Base-by-base conservation (phyloP, 129 eudicot species). In the Centella asiatica region DNA sequence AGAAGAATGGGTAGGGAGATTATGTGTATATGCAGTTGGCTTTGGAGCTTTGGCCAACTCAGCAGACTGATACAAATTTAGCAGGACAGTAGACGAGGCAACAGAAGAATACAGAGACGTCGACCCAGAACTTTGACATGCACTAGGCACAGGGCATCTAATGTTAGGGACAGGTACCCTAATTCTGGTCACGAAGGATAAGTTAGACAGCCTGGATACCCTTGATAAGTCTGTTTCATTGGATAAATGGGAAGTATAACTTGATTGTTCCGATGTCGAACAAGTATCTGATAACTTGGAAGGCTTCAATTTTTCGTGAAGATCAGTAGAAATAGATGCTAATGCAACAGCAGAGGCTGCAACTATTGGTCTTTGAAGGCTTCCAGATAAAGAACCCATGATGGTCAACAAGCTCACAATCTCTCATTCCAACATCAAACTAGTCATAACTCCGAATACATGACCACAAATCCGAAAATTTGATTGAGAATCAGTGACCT, bases 341-440 rank as follows among this genome's bases (percentile, higher is more conserved):
- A 83, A 60, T 11, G 96, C 96, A 71, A 88, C 87, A n/a, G 96
- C 96, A 70, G 95, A 89, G 45, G 95, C 99, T 6, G 96, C 96
- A 62, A 87, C 72, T 48, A 93, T 75, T 18, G 96, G 96, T 70
- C 99, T 83, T 69, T 90, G 97, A 68, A 90, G 72, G 51, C 66
- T 44, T 67, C 98, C 98, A 6, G 88, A 72, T 59, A 87, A 79
- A 44, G 89, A 83, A 71, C 78, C 94, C 95, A 90, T 86, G 60
- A 69, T 63, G 44, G 48, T 73, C 52, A 66, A 48, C 66, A 57
- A 68, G 66, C 60, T 71, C 64, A 62, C 69, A 68, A 70, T 59
- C 63, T 73, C 77, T 73, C 78, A 69, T 40, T 73, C 62, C 65
- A 63, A 63, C 54, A 57, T 13, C 54, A 34, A 57, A 59, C 44